A percentile compares a stretch with the other conserved stretches of the same genome.
phyloP scores from a whole-genome alignment of 2,329 filamentous ascomycete genomes.

The Neofusicoccum umdonicola region DNA sequence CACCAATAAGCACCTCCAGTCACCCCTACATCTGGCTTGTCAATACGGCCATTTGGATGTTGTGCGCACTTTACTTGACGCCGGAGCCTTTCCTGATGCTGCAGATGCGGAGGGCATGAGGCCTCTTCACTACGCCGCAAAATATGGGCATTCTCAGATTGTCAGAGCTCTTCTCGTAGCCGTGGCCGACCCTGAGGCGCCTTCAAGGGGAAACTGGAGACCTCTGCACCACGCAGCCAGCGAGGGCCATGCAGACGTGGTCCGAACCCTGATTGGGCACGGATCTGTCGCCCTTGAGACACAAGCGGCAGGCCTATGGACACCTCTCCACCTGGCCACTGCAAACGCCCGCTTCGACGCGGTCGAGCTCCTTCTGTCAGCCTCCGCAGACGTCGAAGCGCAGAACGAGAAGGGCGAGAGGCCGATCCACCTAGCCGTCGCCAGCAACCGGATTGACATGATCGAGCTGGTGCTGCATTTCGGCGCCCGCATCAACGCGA shows the following conservation, averaged over 20 bases:
- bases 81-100: neutral
- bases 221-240: neutral
- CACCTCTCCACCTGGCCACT: neutral
- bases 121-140: neutral
- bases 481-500: constrained; percentile 33
- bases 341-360: neutral
- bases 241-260: neutral
- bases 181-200: neutral
- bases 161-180: neutral
- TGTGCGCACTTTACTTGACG: neutral
- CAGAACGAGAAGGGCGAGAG: neutral
- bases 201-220: neutral
- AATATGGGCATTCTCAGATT: neutral
- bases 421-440: constrained; percentile 24
- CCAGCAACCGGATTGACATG: constrained; percentile 28
- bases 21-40: neutral
- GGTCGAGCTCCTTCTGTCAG: neutral
- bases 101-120: neutral
- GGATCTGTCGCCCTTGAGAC: neutral
- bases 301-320: neutral
- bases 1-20: neutral
- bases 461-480: constrained; percentile 32
- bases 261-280: neutral
- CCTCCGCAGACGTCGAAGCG: neutral
- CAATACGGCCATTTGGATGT: neutral